phyloP scores from a whole-genome alignment of 768 basidiomycete species.

The Suillus subaureus region DNA sequence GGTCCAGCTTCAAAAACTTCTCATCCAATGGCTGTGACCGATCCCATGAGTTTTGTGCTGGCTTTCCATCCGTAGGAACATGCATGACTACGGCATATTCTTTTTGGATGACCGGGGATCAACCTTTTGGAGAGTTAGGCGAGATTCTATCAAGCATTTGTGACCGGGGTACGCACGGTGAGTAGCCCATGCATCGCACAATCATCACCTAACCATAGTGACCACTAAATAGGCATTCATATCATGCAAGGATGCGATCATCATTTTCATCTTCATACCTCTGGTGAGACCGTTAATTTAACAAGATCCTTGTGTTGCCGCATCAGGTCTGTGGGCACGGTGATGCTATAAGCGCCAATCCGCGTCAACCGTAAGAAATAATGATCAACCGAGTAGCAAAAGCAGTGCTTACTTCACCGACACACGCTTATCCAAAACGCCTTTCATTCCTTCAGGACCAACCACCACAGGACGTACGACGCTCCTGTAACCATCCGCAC shows the following conservation, averaged over 20 bases:
- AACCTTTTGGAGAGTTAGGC: neutral
- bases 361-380: neutral
- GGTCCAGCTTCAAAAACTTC: slow-evolving; percentile 16
- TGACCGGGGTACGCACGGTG: slow-evolving; percentile 16
- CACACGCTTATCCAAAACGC: slow-evolving; percentile 15
- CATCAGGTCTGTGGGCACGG: slow-evolving; percentile 19
- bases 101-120: slow-evolving; percentile 16
- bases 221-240: slow-evolving; percentile 19
- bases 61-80: slow-evolving; percentile 4
- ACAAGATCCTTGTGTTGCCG: slow-evolving; percentile 23
- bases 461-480: slow-evolving; percentile 38
- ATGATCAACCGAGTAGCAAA: neutral
- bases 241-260: neutral
- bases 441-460: slow-evolving; percentile 14
- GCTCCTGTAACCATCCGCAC: slow-evolving; percentile 62
- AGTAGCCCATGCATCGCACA: slow-evolving; percentile 20
- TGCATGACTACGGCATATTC: slow-evolving; percentile 22
- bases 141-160: neutral
- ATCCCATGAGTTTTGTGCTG: neutral
- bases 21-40: slow-evolving; percentile 16
- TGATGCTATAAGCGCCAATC: slow-evolving; percentile 13
- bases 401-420: slow-evolving; percentile 18
- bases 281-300: slow-evolving; percentile 10
- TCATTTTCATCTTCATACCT: slow-evolving; percentile 12
- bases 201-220: slow-evolving; percentile 25